A percentile compares a stretch with the other conserved stretches of the same genome.
Evolutionary conservation across 2,329 filamentous ascomycete species (phyloP).

Genomic region (Hypoxylon sp.): DNA sequence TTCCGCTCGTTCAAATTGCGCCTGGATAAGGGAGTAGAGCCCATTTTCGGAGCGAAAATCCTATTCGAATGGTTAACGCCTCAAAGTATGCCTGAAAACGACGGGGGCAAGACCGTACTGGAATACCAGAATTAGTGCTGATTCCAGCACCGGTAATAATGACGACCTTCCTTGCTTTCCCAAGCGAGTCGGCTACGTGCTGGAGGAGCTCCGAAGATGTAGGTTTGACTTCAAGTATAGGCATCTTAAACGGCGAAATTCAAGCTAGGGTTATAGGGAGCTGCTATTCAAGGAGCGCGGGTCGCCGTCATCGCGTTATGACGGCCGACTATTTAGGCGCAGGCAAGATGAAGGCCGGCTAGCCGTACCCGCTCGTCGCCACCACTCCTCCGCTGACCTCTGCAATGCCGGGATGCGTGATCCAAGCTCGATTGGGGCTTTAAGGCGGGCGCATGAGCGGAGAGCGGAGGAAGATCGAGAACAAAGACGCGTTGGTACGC

Average conservation of each 20-base stretch:
- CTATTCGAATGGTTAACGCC: slow-evolving; percentile 57
- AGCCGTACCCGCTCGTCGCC: not conserved
- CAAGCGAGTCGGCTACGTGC: slow-evolving; percentile 74
- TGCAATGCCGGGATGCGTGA: not conserved
- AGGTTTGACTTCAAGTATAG: slow-evolving; percentile 69
- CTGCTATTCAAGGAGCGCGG: slow-evolving; percentile 20
- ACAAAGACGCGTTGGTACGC: slow-evolving; percentile 45
- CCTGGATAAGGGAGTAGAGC: slow-evolving; percentile 79
- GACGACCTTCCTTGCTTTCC: slow-evolving; percentile 77
- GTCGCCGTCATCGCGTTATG: slow-evolving; percentile 31
- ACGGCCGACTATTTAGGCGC: not conserved
- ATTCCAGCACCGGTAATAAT: slow-evolving; percentile 81
- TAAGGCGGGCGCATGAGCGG: slow-evolving; percentile 15
- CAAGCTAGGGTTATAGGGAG: not conserved
- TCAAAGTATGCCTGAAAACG: slow-evolving; percentile 23
- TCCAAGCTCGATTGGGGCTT: not conserved
- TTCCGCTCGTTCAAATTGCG: slow-evolving; percentile 72
- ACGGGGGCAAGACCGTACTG: slow-evolving; percentile 63
- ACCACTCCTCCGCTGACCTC: slow-evolving; percentile 11
- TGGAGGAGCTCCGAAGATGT: slow-evolving; percentile 70
- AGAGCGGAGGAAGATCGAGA: slow-evolving; percentile 3
- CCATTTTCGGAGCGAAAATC: slow-evolving; percentile 82
- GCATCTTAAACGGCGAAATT: slow-evolving; percentile 62
- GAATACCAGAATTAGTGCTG: slow-evolving; percentile 82
- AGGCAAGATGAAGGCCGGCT: not conserved